These are phyloP conservation scores for Bacidia rubella DNA, from an alignment of 495 filamentous ascomycete genomes.

Conservation along the genomic window DNA sequence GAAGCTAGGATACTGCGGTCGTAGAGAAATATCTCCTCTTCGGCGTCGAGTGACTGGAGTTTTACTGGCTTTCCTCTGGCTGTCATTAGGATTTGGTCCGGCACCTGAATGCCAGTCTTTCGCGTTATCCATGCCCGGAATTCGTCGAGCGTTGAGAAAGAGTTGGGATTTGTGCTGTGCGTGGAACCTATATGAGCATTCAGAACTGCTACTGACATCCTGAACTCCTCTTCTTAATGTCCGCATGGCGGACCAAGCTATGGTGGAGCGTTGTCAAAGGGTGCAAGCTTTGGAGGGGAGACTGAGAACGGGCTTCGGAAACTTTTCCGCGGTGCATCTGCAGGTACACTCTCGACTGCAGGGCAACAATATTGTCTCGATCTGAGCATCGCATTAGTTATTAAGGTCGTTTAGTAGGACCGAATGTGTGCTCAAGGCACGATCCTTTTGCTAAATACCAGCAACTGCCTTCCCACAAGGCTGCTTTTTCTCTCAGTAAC, in stretches of 20 bases:
- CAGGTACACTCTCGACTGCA: too few relatives aligned
- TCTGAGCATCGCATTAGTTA: too few relatives aligned
- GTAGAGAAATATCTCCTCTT: constrained; percentile 84
- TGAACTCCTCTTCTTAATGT: constrained; percentile 27
- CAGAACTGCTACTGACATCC: constrained; percentile 69
- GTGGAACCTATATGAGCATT: constrained; percentile 81
- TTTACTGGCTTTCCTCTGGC: constrained; percentile 69
- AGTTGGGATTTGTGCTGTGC: constrained; percentile 54
- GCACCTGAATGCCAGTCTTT: constrained; percentile 49
- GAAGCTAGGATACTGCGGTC: constrained; percentile 49
- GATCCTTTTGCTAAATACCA: too few relatives aligned
- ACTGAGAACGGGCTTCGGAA: background rate
- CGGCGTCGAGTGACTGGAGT: constrained; percentile 55
- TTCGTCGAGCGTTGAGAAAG: constrained; percentile 60
- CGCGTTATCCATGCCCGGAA: constrained; percentile 54
- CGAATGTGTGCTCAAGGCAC: too few relatives aligned
- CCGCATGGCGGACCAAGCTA: background rate
- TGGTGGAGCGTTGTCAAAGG: too few relatives aligned
- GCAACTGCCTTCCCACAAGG: too few relatives aligned
- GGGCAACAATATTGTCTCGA: too few relatives aligned
- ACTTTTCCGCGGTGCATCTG: background rate
- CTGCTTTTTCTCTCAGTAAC: too few relatives aligned
- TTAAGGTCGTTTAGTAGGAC: too few relatives aligned
- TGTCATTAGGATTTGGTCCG: constrained; percentile 71
- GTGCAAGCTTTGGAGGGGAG: too few relatives aligned